phyloP scores from a whole-genome alignment of 176 grass and related monocot species.

The Oryza punctata region DNA sequence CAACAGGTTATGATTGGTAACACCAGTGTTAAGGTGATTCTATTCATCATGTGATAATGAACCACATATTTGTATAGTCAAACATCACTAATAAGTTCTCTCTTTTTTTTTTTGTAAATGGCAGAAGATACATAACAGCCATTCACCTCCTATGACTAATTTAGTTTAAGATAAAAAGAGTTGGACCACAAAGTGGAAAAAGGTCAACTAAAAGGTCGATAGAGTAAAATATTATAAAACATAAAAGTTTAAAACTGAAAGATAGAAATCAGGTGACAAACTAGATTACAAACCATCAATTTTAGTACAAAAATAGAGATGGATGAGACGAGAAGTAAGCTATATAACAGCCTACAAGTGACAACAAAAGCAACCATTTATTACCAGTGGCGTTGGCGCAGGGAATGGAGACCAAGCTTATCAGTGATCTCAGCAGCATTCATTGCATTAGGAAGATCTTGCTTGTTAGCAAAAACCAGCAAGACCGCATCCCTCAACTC shows the following conservation, averaged over 20 bases:
- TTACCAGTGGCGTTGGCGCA: constrained; percentile 81
- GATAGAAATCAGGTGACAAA: not conserved
- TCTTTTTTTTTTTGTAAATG: no score
- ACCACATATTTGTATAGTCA: not conserved
- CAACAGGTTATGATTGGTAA: not conserved
- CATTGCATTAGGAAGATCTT: constrained; percentile 94
- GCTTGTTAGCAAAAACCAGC: constrained; percentile 83
- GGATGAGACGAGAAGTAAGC: not conserved
- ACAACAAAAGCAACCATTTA: not conserved
- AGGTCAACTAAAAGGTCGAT: not conserved
- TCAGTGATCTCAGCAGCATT: constrained; percentile 90
- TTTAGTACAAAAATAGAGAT: not conserved
- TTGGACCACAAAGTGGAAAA: not conserved
- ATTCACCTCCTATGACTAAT: not conserved
- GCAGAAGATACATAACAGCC: not conserved
- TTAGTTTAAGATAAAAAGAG: not conserved
- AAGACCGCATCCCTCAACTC: constrained; percentile 86
- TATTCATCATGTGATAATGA: not conserved
- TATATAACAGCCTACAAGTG: not conserved
- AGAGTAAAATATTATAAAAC: not conserved
- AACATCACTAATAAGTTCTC: not conserved
- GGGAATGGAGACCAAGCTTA: constrained; percentile 78
- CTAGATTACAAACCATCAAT: not conserved
- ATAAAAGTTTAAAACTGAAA: constrained; percentile 6
- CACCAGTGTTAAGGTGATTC: not conserved